Base-by-base conservation (phyloP, 805 yeast genomes). In the Debaryomyces castellii region DNA sequence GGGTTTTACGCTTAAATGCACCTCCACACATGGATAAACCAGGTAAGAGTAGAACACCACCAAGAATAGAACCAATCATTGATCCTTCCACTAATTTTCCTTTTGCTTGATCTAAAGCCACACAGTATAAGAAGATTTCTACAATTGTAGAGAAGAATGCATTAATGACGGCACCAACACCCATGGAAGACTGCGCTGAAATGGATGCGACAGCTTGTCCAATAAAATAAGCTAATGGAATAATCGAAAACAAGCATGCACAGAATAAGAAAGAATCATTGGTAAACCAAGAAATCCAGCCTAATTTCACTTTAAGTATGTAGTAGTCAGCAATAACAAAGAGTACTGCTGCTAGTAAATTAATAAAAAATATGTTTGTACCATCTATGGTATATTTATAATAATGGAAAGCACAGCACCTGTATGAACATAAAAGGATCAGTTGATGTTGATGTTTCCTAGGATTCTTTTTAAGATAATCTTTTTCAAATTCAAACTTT, bases 191-290 rank as follows among this genome's bases (percentile, higher is more conserved):
- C 69, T 94, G 99, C 0, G 99, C 98, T 5, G 96, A 87, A 48
- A 94, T 94, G 2, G 98, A 91, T 0, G 99, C 99, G n/a, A 94
- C 99, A 5, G 98, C 98, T 66, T 92, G 98, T 3, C 99, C 99
- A 55, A 94, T 91, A 67, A 90, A 94, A 62, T 94, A 92, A 0
- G 99, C 98, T 53, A 94, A 73, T 5, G 99, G 99, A 30, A 94
- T 80, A 47, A 94, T 89, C 1, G 97, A 87, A 40, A 87, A 74
- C 47, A 94, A 68, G 62, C 97, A 87, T 14, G 89, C 67, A 38
- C 81, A 72, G 58, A 94, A 94, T 37, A 89, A 77, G 18, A 83
- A 66, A 0, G 83, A 73, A 16, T 90, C 80, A 56, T 83, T 72
- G 1, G 92, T 83, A 44, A 82, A 55, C 57, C 80, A 63, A 1